phyloP scores from a whole-genome alignment of 1,139 yeast species.

The Suhomyces wounanorum region DNA sequence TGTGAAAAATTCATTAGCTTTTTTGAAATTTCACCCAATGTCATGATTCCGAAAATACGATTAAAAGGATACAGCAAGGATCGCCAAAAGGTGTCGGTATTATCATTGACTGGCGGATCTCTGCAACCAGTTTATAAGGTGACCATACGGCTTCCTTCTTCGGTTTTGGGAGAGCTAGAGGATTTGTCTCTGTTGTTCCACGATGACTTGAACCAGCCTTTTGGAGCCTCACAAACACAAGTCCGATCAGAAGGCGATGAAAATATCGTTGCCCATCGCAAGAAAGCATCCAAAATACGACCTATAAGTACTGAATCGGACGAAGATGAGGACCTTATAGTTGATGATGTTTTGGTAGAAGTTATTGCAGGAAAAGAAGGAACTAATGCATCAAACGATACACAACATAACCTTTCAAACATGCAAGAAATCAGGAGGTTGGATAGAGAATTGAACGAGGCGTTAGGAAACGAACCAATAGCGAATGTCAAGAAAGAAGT shows the following conservation, averaged over 20 bases:
- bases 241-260: conserved; percentile 1
- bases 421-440: conserved; percentile 6
- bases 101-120: conserved; percentile 3
- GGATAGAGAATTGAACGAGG: conserved; percentile 16
- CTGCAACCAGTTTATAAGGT: conserved; percentile 6
- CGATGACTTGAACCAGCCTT: background rate
- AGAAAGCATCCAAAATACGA: conserved; percentile 4
- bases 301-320: conserved; percentile 6
- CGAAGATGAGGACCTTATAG: background rate
- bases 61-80: conserved; percentile 11
- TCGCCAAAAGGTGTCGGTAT: conserved; percentile 4
- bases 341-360: background rate
- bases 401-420: background rate
- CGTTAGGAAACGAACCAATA: conserved; percentile 3
- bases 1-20: background rate
- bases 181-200: background rate
- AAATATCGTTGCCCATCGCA: background rate
- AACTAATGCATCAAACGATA: no score
- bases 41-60: conserved; percentile 18
- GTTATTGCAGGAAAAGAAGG: background rate
- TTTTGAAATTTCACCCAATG: background rate
- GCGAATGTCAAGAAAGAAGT: background rate
- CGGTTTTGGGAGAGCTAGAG: conserved; percentile 7
- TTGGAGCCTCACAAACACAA: background rate
- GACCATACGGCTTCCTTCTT: conserved; percentile 13